These are phyloP conservation scores for Fusarium napiforme DNA, from an alignment of 2,329 filamentous ascomycete species.

Conservation along the genomic window DNA sequence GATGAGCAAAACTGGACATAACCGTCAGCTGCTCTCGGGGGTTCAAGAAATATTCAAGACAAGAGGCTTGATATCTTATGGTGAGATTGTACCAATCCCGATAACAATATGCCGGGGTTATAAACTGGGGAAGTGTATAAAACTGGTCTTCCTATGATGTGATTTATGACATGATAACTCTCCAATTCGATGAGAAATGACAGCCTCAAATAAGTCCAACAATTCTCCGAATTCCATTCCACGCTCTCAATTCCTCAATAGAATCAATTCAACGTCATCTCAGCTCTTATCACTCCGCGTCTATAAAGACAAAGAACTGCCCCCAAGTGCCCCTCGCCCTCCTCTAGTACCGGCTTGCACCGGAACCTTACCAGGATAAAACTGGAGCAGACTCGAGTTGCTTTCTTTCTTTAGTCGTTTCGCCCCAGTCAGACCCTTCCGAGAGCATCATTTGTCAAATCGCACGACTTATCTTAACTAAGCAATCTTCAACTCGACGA, in stretches of 20 bases:
- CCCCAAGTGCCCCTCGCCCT: conserved; percentile 16
- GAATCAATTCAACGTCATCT: conserved; percentile 36
- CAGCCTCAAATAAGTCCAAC: background rate
- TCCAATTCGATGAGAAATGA: background rate
- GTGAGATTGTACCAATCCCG: background rate
- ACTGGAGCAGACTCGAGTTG: conserved; percentile 36
- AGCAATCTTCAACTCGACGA: conserved; percentile 21
- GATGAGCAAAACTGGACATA: conserved; percentile 6
- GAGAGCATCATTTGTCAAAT: conserved; percentile 38
- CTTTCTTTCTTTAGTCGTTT: conserved; percentile 30
- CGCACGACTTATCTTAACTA: conserved; percentile 9
- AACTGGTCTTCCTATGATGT: background rate
- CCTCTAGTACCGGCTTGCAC: conserved; percentile 39
- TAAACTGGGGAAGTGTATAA: background rate
- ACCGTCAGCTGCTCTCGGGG: background rate
- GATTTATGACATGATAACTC: background rate
- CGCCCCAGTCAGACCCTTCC: conserved; percentile 24
- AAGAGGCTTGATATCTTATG: background rate
- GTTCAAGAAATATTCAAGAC: background rate
- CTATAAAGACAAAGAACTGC: conserved; percentile 15
- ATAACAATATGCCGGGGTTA: background rate
- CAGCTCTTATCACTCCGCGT: background rate
- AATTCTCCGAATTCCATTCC: background rate
- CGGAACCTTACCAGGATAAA: conserved; percentile 40
- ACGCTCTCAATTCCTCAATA: conserved; percentile 1